These are phyloP conservation scores for Arthrobotrys iridis DNA, from an alignment of 2,329 filamentous ascomycete genomes.

Conservation along the genomic window DNA sequence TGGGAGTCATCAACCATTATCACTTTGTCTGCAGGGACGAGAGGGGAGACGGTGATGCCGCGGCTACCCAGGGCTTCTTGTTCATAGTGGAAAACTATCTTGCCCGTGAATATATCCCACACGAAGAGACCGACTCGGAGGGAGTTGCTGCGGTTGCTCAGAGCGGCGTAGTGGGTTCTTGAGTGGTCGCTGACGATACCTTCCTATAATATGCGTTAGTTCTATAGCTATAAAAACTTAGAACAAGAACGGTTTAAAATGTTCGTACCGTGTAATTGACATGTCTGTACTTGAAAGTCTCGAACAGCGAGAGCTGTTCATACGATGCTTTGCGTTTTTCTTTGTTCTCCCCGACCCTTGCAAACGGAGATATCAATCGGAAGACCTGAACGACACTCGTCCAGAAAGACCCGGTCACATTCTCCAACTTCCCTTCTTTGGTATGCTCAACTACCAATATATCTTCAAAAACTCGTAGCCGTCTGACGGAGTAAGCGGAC, in stretches of 20 bases:
- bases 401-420: slow-evolving; percentile 26
- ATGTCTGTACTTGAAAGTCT: slow-evolving; percentile 47
- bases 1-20: slow-evolving; percentile 48
- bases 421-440: slow-evolving; percentile 30
- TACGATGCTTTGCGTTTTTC: slow-evolving; percentile 24
- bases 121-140: slow-evolving; percentile 46
- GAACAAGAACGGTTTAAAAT: background rate
- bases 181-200: slow-evolving; percentile 51
- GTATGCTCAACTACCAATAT: slow-evolving; percentile 47
- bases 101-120: slow-evolving; percentile 43
- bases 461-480: slow-evolving; percentile 37
- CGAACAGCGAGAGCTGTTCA: slow-evolving; percentile 46
- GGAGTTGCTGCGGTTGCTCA: slow-evolving; percentile 43
- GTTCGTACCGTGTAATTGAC: slow-evolving; percentile 53
- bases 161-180: slow-evolving; percentile 46
- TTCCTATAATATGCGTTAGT: slow-evolving; percentile 37
- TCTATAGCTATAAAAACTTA: background rate
- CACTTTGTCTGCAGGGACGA: slow-evolving; percentile 34
- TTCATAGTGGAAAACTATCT: slow-evolving; percentile 42
- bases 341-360: background rate
- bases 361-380: slow-evolving; percentile 38
- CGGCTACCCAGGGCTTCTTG: slow-evolving; percentile 40
- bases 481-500: slow-evolving; percentile 35
- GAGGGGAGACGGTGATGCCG: slow-evolving; percentile 25
- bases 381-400: slow-evolving; percentile 37